Evolutionary conservation across 805 yeast species (phyloP), one percentile per base, ranked within the genome.

Genomic region (Suhomyces tanzawaensis): DNA sequence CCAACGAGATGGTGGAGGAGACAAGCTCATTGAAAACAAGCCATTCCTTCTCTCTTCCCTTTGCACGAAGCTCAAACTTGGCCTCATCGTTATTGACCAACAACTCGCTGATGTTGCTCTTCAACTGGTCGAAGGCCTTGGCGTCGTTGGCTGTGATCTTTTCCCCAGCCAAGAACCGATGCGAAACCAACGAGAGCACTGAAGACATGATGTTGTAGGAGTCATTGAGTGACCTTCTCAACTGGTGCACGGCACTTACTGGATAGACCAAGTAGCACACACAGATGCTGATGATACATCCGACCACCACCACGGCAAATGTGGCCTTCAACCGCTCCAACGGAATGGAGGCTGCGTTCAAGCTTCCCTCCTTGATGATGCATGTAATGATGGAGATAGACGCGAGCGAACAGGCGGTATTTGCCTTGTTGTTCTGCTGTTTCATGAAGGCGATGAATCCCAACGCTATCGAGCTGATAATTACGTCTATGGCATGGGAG

Each of bases 381-480:
- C 85, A 80, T 0, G 88, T 74, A 3, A 85, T 79, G 17, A 85
- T 62, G 3, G 84, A 74, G 36, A 85, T 84, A 6, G 85, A 78
- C 1, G 90, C 85, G 33, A 85, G 62, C 0, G 89, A 79, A 50
- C 93, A 83, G 0, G 95, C 91, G 9, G 91, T 85, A 49, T 83
- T 84, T 60, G 85, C 86, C 51, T 75, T 77, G 48, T 75, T 72
- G 37, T 85, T 76, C 42, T 74, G 69, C 50, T 81, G 87, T 46
- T 87, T 86, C 66, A 77, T 69, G 49, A 71, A 82, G 1, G 93
- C 83, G 19, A 87, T 73, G 12, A 74, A 45, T 0, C 93, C 93
- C 17, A 85, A 61, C 0, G 86, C 76, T 2, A 65, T 52, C 36
- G 74, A 80, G 48, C 71, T 75, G 27, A 71, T 68, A 1, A 77